These are phyloP conservation scores for Eimeria necatrix DNA, from an alignment of 169 alveolate species.

Conservation along the genomic window DNA sequence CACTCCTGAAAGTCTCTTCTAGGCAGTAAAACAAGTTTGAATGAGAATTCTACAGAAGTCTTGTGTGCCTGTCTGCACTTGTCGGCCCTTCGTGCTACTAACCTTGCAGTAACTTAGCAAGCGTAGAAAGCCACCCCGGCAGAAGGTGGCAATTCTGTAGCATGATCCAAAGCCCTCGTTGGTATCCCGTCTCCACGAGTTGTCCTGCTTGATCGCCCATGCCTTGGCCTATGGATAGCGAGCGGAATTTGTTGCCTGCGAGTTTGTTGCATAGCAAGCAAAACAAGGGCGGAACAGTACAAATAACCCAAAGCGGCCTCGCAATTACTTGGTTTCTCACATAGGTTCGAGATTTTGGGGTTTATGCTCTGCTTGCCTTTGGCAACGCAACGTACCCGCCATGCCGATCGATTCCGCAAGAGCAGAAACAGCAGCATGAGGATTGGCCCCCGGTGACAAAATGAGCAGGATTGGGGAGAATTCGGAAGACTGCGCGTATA, in stretches of 20 bases:
- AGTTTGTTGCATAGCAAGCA: neutral
- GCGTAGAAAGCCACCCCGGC: conserved; percentile 94
- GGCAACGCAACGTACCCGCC: conserved; percentile 80
- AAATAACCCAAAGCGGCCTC: too few relatives aligned
- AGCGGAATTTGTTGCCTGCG: conserved; percentile 88
- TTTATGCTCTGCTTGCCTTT: neutral
- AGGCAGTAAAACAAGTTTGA: conserved; percentile 31
- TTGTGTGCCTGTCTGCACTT: neutral
- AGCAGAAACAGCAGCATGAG: conserved; percentile 93
- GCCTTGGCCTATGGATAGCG: conserved; percentile 96
- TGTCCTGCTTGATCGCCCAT: conserved; percentile 94
- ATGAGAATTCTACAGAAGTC: neutral
- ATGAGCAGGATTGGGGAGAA: conserved; percentile 95
- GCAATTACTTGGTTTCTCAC: too few relatives aligned
- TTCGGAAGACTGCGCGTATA: conserved; percentile 92
- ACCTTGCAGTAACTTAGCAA: conserved; percentile 93
- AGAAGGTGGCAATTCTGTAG: conserved; percentile 96
- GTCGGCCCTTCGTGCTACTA: neutral
- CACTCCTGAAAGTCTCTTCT: conserved; percentile 15
- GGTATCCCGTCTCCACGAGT: conserved; percentile 90
- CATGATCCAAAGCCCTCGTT: conserved; percentile 95
- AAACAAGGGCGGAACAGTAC: too few relatives aligned
- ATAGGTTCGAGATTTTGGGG: neutral
- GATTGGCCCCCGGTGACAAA: conserved; percentile 97
- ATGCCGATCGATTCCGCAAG: conserved; percentile 94